phyloP scores from a whole-genome alignment of 495 filamentous ascomycete genomes.

The Trichoderma erinaceum region DNA sequence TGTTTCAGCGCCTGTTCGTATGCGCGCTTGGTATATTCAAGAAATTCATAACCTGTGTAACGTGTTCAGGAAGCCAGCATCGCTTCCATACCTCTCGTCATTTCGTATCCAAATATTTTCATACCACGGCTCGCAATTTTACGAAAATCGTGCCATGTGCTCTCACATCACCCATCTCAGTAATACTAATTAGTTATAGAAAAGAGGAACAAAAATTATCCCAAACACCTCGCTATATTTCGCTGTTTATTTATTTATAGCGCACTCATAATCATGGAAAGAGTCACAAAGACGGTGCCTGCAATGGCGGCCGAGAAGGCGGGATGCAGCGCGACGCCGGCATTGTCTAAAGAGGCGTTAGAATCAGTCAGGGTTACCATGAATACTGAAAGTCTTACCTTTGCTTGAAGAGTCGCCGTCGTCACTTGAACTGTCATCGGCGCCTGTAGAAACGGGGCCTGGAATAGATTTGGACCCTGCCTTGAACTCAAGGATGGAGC shows the following conservation, averaged over 20 bases:
- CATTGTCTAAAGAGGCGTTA: neutral
- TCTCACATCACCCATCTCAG: no score
- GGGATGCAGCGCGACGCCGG: constrained; percentile 1
- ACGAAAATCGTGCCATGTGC: no score
- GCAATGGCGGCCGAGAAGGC: neutral
- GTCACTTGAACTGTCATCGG: neutral
- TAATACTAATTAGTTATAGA: neutral
- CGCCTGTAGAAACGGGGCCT: neutral
- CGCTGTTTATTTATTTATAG: neutral
- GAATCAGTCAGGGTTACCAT: neutral
- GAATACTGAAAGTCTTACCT: neutral
- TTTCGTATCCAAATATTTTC: no score
- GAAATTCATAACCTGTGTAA: no score
- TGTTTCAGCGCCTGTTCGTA: no score
- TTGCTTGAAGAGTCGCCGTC: neutral
- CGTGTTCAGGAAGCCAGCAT: no score
- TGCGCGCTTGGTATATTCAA: no score
- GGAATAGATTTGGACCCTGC: neutral
- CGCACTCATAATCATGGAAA: constrained; percentile 10
- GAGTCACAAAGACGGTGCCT: neutral
- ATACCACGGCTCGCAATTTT: no score
- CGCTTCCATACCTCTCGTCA: no score
- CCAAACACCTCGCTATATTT: neutral
- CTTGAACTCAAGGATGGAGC: constrained; percentile 35
- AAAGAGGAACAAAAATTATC: neutral